Base-by-base conservation (phyloP, 495 filamentous ascomycete genomes). In the Neurospora hispaniola region DNA sequence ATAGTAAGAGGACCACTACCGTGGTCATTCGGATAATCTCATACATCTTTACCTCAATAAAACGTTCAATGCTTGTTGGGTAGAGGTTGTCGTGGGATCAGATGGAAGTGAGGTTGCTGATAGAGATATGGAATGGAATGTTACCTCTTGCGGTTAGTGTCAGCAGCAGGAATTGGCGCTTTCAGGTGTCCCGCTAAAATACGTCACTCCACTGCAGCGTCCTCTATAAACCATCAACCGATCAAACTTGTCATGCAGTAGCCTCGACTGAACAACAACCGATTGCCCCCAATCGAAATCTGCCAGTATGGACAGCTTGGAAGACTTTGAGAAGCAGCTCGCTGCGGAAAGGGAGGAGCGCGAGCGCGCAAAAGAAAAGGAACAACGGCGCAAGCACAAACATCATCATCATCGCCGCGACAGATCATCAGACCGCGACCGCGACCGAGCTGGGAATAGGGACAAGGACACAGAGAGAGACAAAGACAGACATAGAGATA, bases 271-370 rank as follows among this genome's bases (percentile, higher is more conserved):
- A 66, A 5, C 39, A 70, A 23, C 27, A 39, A 68, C 18, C 69
- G 1, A 76, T 76, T 14, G 79, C 71, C 12, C 43, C 31, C 16
- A 20, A 12, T 43, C 41, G 14, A 35, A 1, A 42, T 12, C 68
- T 18, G 2, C 9, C 44, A 75, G 46, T 20, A 87, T 89, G 87
- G 84, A 86, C 74, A 79, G 84, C 72, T 81, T 88, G 3, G 84
- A 87, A 40, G 86, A 87, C 20, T 86, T 89, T 23, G 87, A 89
- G 72, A 87, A 88, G 73, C n/a, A 79, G 1, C 78, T 88, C 6
- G 86, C 85, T 0, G 84, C 84, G 27, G 87, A 88, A 72, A 88
- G 85, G 73, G 80, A 80, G 3, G 84, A 86, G 71, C 80, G 83
- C 14, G 85, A 87, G 27, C 80, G 78, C 38, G 75, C 73, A 5